Conservation (phyloP, 805 yeast species). For the Tetrapisispora nanseiensis region DNA sequence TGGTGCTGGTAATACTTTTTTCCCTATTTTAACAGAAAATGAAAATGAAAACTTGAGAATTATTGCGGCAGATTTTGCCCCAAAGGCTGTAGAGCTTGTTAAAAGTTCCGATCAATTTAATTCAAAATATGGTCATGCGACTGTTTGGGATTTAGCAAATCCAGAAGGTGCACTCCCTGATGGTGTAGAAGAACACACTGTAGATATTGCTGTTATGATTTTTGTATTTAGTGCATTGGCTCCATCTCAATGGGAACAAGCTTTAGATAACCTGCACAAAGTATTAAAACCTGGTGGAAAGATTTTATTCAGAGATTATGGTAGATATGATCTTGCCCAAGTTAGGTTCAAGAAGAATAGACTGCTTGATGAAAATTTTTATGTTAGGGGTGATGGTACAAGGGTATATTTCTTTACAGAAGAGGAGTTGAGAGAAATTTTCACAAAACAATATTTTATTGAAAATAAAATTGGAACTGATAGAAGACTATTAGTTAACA, state of each 20-base stretch:
- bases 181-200: conserved; percentile 68
- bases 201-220: conserved; percentile 88
- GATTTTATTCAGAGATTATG: conserved; percentile 86
- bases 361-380: conserved; percentile 81
- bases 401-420: conserved; percentile 95
- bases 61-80: conserved; percentile 82
- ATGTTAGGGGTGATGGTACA: conserved; percentile 96
- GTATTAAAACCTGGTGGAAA: conserved; percentile 88
- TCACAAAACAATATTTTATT: conserved; percentile 48
- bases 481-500: conserved; percentile 78
- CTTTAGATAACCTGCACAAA: conserved; percentile 58
- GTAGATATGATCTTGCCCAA: conserved; percentile 92
- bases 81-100: conserved; percentile 82
- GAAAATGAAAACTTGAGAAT: conserved; percentile 66
- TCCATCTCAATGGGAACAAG: conserved; percentile 84
- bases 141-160: conserved; percentile 93
- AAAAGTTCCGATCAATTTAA: conserved; percentile 52
- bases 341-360: conserved; percentile 85
- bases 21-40: conserved; percentile 77
- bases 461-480: conserved; percentile 80
- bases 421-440: conserved; percentile 73
- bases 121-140: conserved; percentile 57
- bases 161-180: conserved; percentile 69
- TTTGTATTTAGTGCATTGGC: conserved; percentile 88
- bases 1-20: conserved; percentile 96